Evolutionary conservation across 2,329 filamentous ascomycete genomes (phyloP).

Genomic region (Hypoxylon sp.): DNA sequence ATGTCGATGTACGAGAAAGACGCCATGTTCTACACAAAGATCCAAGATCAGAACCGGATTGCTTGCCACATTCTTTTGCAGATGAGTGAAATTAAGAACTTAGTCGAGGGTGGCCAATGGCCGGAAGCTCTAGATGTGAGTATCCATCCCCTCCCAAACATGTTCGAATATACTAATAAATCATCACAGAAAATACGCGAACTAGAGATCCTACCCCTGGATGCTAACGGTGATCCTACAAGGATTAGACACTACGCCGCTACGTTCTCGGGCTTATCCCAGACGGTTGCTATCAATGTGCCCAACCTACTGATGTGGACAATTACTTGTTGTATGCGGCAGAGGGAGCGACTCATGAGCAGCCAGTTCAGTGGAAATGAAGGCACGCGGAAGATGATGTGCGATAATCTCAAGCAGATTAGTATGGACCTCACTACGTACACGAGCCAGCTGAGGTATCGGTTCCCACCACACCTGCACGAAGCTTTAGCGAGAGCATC

Average conservation of each 20-base stretch:
- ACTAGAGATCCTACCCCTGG: conserved; percentile 85
- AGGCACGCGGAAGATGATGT: conserved; percentile 73
- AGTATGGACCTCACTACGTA: conserved; percentile 94
- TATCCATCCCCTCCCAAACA: conserved; percentile 43
- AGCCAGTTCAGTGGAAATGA: conserved; percentile 83
- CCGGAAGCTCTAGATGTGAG: conserved; percentile 72
- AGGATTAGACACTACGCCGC: conserved; percentile 85
- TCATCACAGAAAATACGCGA: conserved; percentile 75
- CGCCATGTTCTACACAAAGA: conserved; percentile 72
- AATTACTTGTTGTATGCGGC: conserved; percentile 85
- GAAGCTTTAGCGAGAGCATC: conserved; percentile 89
- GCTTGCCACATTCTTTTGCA: conserved; percentile 71
- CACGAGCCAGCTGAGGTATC: conserved; percentile 91
- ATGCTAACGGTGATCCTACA: conserved; percentile 80
- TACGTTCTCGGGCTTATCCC: conserved; percentile 82
- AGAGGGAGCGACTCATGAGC: conserved; percentile 78
- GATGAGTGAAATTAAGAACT: conserved; percentile 73
- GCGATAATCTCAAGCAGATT: conserved; percentile 81
- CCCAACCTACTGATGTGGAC: conserved; percentile 96
- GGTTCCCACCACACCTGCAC: conserved; percentile 88
- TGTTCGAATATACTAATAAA: conserved; percentile 26
- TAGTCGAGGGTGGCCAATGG: conserved; percentile 70
- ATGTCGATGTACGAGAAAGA: conserved; percentile 75
- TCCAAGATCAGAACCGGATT: conserved; percentile 69
- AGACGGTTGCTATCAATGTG: conserved; percentile 88